A percentile compares a stretch with the other conserved stretches of the same genome.
phyloP scores from a whole-genome alignment of 1,284 basidiomycete species.

The Sanguinoderma infundibulare region DNA sequence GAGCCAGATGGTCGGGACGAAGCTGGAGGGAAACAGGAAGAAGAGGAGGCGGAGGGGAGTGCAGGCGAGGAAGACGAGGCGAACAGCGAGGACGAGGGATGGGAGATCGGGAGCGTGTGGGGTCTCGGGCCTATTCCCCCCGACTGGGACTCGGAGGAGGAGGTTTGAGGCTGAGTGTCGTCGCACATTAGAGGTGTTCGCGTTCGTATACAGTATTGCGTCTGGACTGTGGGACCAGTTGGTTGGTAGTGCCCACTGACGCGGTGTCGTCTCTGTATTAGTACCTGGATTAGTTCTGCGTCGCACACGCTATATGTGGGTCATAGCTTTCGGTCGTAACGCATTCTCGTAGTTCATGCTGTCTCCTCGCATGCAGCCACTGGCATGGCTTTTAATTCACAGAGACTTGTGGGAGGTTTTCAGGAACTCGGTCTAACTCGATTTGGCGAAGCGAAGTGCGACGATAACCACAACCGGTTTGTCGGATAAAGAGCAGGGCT shows the following conservation, averaged over 20 bases:
- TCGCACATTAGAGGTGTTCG: too few relatives aligned
- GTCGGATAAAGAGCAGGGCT: too few relatives aligned
- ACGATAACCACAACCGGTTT: too few relatives aligned
- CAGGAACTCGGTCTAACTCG: too few relatives aligned
- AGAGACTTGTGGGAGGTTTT: too few relatives aligned
- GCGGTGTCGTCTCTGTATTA: background rate
- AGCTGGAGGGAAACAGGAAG: too few relatives aligned
- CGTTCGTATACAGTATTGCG: too few relatives aligned
- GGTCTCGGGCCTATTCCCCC: background rate
- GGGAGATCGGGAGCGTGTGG: slow-evolving; percentile 4
- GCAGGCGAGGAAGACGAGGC: background rate
- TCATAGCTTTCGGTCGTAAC: background rate
- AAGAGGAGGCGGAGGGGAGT: background rate
- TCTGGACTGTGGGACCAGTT: background rate
- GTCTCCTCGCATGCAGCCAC: background rate
- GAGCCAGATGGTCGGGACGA: background rate
- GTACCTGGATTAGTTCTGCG: background rate
- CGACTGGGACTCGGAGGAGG: slow-evolving; percentile 11
- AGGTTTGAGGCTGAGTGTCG: background rate
- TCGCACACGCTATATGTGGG: background rate
- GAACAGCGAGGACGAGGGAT: slow-evolving; percentile 10
- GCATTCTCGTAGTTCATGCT: background rate
- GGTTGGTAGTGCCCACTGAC: background rate
- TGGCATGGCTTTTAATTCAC: too few relatives aligned
- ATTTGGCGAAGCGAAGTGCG: too few relatives aligned